Percentiles rank a stretch among this genome's conserved stretches.
Conservation (phyloP, 352 stramenopile genomes). For the Phytophthora quininea region DNA sequence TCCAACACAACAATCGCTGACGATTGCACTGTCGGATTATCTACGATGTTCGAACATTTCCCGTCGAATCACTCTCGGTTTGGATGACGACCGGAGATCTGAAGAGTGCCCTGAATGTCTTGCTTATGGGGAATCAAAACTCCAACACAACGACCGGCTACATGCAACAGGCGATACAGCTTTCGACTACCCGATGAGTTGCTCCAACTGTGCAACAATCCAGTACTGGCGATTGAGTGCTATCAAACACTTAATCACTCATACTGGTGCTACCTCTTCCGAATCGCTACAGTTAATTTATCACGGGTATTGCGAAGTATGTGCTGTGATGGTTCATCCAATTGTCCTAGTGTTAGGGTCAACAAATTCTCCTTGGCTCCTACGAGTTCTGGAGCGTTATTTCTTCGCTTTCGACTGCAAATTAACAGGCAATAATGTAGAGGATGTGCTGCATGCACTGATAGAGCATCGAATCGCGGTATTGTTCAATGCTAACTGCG, state of each 20-base stretch:
- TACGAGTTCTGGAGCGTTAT: constrained; percentile 29
- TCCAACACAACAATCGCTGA: constrained; percentile 39
- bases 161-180: not conserved
- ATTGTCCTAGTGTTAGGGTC: constrained; percentile 30
- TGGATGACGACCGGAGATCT: not conserved
- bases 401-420: constrained; percentile 34
- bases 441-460: constrained; percentile 14
- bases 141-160: not conserved
- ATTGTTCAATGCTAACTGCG: constrained; percentile 41
- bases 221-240: constrained; percentile 17
- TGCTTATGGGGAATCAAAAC: constrained; percentile 2
- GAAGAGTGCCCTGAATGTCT: constrained; percentile 13
- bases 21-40: constrained; percentile 51
- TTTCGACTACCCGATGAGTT: constrained; percentile 4
- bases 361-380: constrained; percentile 7
- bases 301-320: constrained; percentile 32
- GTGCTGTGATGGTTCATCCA: constrained; percentile 13
- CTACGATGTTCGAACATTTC: constrained; percentile 40
- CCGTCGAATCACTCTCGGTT: constrained; percentile 6
- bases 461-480: constrained; percentile 26
- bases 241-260: constrained; percentile 17
- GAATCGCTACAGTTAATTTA: constrained; percentile 33
- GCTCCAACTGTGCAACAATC: constrained; percentile 18
- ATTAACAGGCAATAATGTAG: constrained; percentile 2
- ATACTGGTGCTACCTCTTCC: not conserved